Percentiles rank a stretch among this genome's conserved stretches.
Conservation (phyloP, 1,284 basidiomycete genomes). For the Moniliophthora roreri region DNA sequence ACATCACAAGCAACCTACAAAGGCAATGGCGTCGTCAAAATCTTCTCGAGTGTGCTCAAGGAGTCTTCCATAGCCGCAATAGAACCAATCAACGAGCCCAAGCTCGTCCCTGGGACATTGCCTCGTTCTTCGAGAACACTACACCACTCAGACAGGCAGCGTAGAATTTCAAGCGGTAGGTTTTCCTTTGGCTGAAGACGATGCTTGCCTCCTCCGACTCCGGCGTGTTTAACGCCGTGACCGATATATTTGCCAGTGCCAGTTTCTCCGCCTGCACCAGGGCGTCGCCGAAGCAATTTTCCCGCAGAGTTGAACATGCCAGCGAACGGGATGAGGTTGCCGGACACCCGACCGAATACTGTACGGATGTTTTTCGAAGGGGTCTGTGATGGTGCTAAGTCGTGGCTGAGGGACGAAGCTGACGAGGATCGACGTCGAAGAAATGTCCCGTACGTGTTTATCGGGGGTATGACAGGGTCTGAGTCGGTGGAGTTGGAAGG, state of each 20-base stretch:
- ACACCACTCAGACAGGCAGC: slow-evolving; percentile 57
- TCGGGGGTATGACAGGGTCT: slow-evolving; percentile 40
- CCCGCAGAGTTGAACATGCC: slow-evolving; percentile 22
- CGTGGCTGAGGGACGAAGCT: slow-evolving; percentile 13
- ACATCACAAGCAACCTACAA: slow-evolving; percentile 42
- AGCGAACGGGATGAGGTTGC: slow-evolving; percentile 44
- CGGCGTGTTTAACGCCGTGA: too few species aligned
- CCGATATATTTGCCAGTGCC: too few species aligned
- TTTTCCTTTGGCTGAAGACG: slow-evolving; percentile 32
- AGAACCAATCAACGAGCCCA: slow-evolving; percentile 51
- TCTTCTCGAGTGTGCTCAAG: slow-evolving; percentile 51
- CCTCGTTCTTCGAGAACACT: slow-evolving; percentile 55
- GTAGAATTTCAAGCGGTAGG: slow-evolving; percentile 52
- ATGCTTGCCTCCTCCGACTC: background rate
- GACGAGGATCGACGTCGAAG: slow-evolving; percentile 17
- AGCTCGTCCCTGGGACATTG: slow-evolving; percentile 48
- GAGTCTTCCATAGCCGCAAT: slow-evolving; percentile 54
- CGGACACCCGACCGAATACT: slow-evolving; percentile 31
- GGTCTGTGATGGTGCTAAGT: slow-evolving; percentile 23
- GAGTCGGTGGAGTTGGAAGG: slow-evolving; percentile 17
- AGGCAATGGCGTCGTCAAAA: slow-evolving; percentile 62
- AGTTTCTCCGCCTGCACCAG: slow-evolving; percentile 35
- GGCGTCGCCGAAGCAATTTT: slow-evolving; percentile 17
- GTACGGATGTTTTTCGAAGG: slow-evolving; percentile 21
- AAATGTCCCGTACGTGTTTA: slow-evolving; percentile 52